A percentile compares a stretch with the other conserved stretches of the same genome.
Evolutionary conservation across 1,284 basidiomycete genomes (phyloP).

Genomic region (Xerocomus nothofagi): DNA sequence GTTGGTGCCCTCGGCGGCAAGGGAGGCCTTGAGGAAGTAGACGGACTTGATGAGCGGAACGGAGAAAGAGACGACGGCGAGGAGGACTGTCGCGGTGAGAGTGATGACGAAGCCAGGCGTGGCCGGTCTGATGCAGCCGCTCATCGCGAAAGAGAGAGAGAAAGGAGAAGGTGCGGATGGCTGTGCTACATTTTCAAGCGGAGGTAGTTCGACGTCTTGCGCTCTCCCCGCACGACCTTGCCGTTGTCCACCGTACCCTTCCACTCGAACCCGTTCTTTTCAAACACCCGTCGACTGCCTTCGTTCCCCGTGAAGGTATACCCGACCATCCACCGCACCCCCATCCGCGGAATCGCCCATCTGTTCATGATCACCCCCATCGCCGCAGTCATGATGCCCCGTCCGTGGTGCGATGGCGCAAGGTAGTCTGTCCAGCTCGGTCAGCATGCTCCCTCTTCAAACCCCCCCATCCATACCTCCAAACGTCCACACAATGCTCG

Average conservation of each 20-base stretch:
- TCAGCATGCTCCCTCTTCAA: slow-evolving; percentile 4
- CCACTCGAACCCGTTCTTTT: slow-evolving; percentile 61
- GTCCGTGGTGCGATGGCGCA: slow-evolving; percentile 55
- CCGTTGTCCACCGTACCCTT: slow-evolving; percentile 42
- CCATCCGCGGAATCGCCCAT: slow-evolving; percentile 64
- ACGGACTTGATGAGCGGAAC: slow-evolving; percentile 83
- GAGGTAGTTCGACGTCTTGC: slow-evolving; percentile 21
- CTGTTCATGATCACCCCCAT: slow-evolving; percentile 48
- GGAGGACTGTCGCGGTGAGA: slow-evolving; percentile 67
- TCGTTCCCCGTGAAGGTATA: slow-evolving; percentile 51
- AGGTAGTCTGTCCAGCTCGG: slow-evolving; percentile 28
- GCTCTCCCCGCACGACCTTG: slow-evolving; percentile 35
- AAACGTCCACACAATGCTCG: slow-evolving; percentile 43
- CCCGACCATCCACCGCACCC: slow-evolving; percentile 45
- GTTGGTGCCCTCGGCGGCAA: slow-evolving; percentile 47
- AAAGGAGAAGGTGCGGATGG: slow-evolving; percentile 12
- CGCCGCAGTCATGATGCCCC: slow-evolving; percentile 67
- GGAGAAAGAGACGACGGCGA: slow-evolving; percentile 83
- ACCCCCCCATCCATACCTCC: slow-evolving; percentile 37
- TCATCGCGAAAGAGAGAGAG: slow-evolving; percentile 40
- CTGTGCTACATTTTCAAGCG: slow-evolving; percentile 22
- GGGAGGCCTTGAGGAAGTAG: slow-evolving; percentile 79
- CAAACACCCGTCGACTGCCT: slow-evolving; percentile 59
- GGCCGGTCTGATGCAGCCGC: slow-evolving; percentile 65
- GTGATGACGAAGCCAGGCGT: slow-evolving; percentile 85